These are phyloP conservation scores for Thuidium tamariscinum DNA, from an alignment of 225 moss, liverwort and hornwort species.

Conservation along the genomic window DNA sequence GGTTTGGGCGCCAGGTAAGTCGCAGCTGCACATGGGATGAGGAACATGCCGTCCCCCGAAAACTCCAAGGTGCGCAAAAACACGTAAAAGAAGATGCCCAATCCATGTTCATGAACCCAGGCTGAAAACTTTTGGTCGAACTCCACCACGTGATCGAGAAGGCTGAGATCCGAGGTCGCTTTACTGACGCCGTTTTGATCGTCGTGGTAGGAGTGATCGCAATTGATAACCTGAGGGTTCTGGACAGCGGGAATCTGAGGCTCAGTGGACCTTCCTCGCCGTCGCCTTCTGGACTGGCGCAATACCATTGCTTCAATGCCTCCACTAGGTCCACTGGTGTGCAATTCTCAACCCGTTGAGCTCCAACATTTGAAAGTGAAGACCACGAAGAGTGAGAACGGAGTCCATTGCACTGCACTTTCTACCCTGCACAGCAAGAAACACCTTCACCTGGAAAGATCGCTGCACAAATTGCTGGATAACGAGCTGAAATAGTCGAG, in stretches of 20 bases:
- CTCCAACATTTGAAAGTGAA: background rate
- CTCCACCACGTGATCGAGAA: constrained; percentile 27
- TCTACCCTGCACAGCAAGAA: background rate
- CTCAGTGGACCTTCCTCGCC: background rate
- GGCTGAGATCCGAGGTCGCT: background rate
- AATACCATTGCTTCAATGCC: background rate
- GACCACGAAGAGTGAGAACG: background rate
- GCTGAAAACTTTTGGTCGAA: constrained; percentile 54
- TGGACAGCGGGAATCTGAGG: background rate
- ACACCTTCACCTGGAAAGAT: background rate
- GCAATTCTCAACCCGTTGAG: background rate
- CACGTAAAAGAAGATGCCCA: constrained; percentile 37
- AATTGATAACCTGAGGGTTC: background rate
- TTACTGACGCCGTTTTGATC: background rate
- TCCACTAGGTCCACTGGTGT: background rate
- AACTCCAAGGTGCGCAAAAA: constrained; percentile 49
- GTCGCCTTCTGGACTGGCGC: background rate
- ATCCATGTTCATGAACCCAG: constrained; percentile 46
- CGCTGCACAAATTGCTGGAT: background rate
- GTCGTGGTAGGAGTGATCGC: background rate
- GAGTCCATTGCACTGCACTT: background rate
- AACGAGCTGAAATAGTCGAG: background rate
- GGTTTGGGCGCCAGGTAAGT: constrained; percentile 47
- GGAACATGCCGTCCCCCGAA: constrained; percentile 60
- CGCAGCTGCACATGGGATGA: constrained; percentile 56